Conservation (phyloP, 345 rosid genomes). For the Limnanthes douglasii region DNA sequence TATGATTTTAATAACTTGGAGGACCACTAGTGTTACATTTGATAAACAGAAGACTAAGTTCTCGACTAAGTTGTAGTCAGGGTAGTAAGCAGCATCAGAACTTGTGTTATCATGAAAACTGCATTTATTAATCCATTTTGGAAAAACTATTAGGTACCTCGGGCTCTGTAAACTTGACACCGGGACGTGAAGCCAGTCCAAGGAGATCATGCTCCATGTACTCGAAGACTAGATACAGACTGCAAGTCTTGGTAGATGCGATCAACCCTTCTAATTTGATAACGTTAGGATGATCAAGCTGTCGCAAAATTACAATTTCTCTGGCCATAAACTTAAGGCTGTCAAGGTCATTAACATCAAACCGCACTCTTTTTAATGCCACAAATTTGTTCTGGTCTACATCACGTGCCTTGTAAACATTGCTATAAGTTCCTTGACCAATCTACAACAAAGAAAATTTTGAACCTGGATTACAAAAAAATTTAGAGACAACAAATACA, state of each 20-base stretch:
- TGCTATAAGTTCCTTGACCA: constrained; percentile 96
- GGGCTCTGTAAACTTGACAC: constrained; percentile 68
- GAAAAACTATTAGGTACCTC: constrained; percentile 42
- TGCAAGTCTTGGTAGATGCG: constrained; percentile 57
- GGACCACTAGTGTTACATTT: too few species aligned
- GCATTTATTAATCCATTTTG: too few species aligned
- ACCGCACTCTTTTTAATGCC: constrained; percentile 75
- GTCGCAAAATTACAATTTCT: constrained; percentile 69
- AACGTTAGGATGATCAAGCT: constrained; percentile 85
- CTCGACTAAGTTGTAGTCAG: too few species aligned
- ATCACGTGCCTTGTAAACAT: constrained; percentile 85
- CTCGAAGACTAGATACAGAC: constrained; percentile 85
- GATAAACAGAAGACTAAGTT: too few species aligned
- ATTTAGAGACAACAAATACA: too few species aligned
- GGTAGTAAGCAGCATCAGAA: too few species aligned
- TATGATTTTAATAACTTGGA: too few species aligned
- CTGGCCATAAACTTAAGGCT: constrained; percentile 92
- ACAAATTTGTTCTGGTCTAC: constrained; percentile 46
- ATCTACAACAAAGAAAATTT: constrained; percentile 47
- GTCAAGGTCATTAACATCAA: constrained; percentile 66
- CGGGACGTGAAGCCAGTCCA: constrained; percentile 76
- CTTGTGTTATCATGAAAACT: too few species aligned
- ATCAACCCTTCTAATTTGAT: constrained; percentile 87
- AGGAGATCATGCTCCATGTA: constrained; percentile 99
- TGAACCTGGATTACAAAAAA: too few species aligned